Conservation (phyloP, 2,329 filamentous ascomycete species). For the Sclerotinia sclerotiorum region DNA sequence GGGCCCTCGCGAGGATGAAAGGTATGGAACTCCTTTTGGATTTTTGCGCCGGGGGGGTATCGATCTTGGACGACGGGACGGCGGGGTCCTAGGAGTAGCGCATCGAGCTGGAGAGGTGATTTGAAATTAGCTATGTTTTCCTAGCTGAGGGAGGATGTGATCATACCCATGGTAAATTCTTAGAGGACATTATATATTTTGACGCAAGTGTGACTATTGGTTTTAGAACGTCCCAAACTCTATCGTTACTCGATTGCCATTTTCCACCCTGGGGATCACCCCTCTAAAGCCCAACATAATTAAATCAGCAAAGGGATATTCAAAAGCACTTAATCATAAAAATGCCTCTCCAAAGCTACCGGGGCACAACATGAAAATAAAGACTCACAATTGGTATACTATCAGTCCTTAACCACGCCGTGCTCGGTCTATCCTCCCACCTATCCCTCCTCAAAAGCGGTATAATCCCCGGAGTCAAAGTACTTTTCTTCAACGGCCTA, state of each 20-base stretch:
- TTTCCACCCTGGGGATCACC: slow-evolving; percentile 2
- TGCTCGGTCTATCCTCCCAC: slow-evolving; percentile 9
- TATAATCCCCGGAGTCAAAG: neutral
- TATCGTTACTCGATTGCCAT: slow-evolving; percentile 16
- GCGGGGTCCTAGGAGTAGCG: slow-evolving; percentile 9
- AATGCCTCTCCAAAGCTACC: too few relatives aligned
- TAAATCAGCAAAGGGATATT: neutral
- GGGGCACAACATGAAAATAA: neutral
- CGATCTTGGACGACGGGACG: neutral
- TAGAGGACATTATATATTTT: neutral
- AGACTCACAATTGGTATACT: slow-evolving; percentile 9
- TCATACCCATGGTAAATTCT: slow-evolving; percentile 13
- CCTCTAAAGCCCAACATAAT: neutral
- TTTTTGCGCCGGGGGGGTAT: neutral
- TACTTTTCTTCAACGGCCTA: neutral
- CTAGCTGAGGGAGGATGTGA: neutral
- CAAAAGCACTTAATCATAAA: neutral
- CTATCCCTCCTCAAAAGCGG: slow-evolving; percentile 2
- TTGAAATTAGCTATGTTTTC: neutral
- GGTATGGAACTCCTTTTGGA: neutral
- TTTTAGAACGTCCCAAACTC: neutral
- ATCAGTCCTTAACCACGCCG: slow-evolving; percentile 4
- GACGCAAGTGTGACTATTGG: slow-evolving; percentile 7
- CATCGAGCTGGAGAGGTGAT: neutral
- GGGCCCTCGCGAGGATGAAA: neutral